A percentile compares a stretch with the other conserved stretches of the same genome.
Evolutionary conservation across 768 basidiomycete species (phyloP).

Genomic region (Mycena belliarum): DNA sequence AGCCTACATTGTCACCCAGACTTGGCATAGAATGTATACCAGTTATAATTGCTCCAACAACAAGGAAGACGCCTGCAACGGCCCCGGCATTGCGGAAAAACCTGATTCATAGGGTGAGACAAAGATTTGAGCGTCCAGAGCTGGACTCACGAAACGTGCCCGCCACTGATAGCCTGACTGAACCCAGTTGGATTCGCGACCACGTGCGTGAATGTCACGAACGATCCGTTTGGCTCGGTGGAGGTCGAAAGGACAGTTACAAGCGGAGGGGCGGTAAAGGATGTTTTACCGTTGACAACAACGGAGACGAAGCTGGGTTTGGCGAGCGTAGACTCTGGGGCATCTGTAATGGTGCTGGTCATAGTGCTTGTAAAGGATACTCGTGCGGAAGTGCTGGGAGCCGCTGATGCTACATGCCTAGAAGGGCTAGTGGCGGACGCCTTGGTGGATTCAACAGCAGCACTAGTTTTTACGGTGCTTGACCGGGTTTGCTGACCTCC

Average conservation of each 20-base stretch:
- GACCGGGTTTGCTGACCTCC: not conserved
- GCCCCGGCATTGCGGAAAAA: constrained; percentile 70
- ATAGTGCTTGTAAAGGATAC: constrained; percentile 24
- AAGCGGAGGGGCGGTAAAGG: constrained; percentile 44
- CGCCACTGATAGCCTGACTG: constrained; percentile 21
- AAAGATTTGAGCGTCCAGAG: not conserved
- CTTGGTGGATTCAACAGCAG: not conserved
- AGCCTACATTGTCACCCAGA: too few relatives aligned
- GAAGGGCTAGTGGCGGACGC: not conserved
- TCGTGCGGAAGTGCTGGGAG: not conserved
- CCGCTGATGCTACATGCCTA: not conserved
- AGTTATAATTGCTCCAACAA: constrained; percentile 32
- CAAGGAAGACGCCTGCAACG: constrained; percentile 74
- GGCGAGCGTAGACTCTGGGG: constrained; percentile 45
- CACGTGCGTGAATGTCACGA: constrained; percentile 52
- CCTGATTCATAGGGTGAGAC: constrained; percentile 29
- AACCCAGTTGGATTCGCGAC: constrained; percentile 50
- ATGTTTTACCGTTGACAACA: constrained; percentile 40
- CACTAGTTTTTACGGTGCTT: not conserved
- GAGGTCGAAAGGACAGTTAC: constrained; percentile 50
- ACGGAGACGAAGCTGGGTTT: constrained; percentile 43
- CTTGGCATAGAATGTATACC: too few relatives aligned
- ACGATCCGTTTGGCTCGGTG: constrained; percentile 43
- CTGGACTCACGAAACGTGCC: constrained; percentile 31
- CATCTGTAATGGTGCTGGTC: constrained; percentile 44